Conservation (phyloP, 352 stramenopile genomes). For the Phytophthora ohioensis region DNA sequence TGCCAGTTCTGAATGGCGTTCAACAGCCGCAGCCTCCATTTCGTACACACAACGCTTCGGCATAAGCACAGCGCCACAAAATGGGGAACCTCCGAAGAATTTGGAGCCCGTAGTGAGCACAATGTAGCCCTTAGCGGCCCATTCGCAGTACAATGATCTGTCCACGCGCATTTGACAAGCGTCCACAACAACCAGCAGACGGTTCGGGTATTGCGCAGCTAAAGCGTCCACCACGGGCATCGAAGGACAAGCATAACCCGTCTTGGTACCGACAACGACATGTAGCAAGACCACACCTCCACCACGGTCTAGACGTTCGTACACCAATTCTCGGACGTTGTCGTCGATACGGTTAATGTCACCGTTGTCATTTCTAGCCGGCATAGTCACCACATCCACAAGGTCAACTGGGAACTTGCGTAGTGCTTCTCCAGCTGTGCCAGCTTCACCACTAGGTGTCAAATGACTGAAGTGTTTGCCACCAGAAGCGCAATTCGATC, state of each 20-base stretch:
- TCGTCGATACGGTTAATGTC: conserved; percentile 61
- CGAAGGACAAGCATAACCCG: conserved; percentile 82
- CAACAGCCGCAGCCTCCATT: conserved; percentile 73
- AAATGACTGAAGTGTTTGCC: conserved; percentile 87
- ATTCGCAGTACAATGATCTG: conserved; percentile 66
- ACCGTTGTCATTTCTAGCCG: conserved; percentile 63
- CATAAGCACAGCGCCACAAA: conserved; percentile 87
- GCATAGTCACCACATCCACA: conserved; percentile 72
- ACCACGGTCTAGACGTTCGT: conserved; percentile 49
- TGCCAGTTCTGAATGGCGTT: conserved; percentile 67
- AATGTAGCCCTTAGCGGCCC: conserved; percentile 68
- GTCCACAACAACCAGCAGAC: conserved; percentile 85
- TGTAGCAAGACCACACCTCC: conserved; percentile 80
- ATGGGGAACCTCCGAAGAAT: conserved; percentile 88
- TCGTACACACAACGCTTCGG: conserved; percentile 81
- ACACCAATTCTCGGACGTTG: conserved; percentile 52
- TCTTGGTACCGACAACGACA: conserved; percentile 89
- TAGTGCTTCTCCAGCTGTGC: conserved; percentile 51
- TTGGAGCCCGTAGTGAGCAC: conserved; percentile 89
- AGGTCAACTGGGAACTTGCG: conserved; percentile 67
- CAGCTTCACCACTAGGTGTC: conserved; percentile 72
- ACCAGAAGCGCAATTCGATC: conserved; percentile 75
- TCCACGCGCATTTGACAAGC: conserved; percentile 90
- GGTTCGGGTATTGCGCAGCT: conserved; percentile 64
- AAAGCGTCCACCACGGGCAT: conserved; percentile 69